Percentiles rank a stretch among this genome's conserved stretches.
Evolutionary conservation across 2,329 filamentous ascomycete species (phyloP).

Genomic region (Fusarium equiseti): DNA sequence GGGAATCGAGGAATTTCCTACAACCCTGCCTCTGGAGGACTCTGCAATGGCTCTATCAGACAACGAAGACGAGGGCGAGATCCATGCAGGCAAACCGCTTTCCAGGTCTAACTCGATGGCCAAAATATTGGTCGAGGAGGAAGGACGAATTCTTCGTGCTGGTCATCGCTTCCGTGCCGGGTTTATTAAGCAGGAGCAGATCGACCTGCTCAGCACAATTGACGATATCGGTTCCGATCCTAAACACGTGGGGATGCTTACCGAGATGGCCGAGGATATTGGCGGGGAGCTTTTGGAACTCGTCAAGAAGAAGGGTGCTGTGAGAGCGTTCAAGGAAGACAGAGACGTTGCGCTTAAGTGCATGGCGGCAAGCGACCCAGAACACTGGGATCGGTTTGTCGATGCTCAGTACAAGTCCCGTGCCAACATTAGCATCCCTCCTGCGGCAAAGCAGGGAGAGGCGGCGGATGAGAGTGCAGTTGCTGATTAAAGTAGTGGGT

Average conservation of each 20-base stretch:
- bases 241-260: constrained; percentile 64
- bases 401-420: constrained; percentile 71
- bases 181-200: constrained; percentile 65
- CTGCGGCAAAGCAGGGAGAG: constrained; percentile 44
- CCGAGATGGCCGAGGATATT: constrained; percentile 73
- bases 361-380: constrained; percentile 72
- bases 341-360: constrained; percentile 62
- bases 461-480: constrained; percentile 58
- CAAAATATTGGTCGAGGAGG: constrained; percentile 67
- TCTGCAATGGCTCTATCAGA: constrained; percentile 59
- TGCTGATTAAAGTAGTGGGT: constrained; percentile 50
- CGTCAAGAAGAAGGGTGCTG: constrained; percentile 68
- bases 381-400: constrained; percentile 73
- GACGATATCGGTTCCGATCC: constrained; percentile 65
- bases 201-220: constrained; percentile 61
- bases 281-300: constrained; percentile 69
- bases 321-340: constrained; percentile 71
- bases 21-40: constrained; percentile 46
- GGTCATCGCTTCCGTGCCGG: constrained; percentile 68
- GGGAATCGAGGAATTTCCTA: constrained; percentile 40
- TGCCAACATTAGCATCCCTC: constrained; percentile 60
- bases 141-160: constrained; percentile 66
- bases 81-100: constrained; percentile 57
- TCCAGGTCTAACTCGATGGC: constrained; percentile 67
- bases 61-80: constrained; percentile 62